A percentile compares a stretch with the other conserved stretches of the same genome.
Evolutionary conservation across 2,329 filamentous ascomycete species (phyloP).

Genomic region (Xylaria digitata): DNA sequence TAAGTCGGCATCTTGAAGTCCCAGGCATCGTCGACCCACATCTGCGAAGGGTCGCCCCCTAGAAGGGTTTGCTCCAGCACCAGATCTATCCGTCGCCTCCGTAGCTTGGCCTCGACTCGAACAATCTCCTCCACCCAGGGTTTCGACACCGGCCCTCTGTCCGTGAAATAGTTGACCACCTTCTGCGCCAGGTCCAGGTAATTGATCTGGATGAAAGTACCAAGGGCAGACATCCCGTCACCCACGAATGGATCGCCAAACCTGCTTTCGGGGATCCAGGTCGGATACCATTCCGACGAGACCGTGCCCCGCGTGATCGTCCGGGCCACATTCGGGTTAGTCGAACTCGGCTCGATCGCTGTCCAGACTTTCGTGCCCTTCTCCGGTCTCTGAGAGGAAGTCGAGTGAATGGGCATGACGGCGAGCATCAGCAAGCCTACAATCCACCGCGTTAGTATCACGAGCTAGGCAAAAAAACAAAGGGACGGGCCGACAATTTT

Average conservation of each 20-base stretch:
- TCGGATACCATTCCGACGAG: no score
- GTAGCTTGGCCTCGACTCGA: slow-evolving; percentile 20
- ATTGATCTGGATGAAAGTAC: slow-evolving; percentile 6
- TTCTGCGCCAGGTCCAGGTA: slow-evolving; percentile 22
- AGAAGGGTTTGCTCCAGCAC: background rate
- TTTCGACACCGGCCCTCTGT: background rate
- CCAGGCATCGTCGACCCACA: slow-evolving; percentile 15
- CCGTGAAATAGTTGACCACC: background rate
- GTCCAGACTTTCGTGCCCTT: no score
- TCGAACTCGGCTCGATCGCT: background rate
- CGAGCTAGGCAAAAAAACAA: background rate
- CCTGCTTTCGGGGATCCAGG: background rate
- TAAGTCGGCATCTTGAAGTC: slow-evolving; percentile 26
- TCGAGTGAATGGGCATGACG: slow-evolving; percentile 4
- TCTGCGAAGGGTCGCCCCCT: background rate
- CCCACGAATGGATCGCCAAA: slow-evolving; percentile 6
- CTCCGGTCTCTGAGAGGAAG: no score
- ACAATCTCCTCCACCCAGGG: slow-evolving; percentile 31
- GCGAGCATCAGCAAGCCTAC: slow-evolving; percentile 33
- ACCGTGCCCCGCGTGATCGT: background rate
- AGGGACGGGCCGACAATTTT: background rate
- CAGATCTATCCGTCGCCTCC: background rate
- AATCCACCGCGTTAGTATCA: background rate
- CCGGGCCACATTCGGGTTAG: background rate
- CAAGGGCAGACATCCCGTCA: background rate